Conservation (phyloP, 495 filamentous ascomycete species). For the Penicillium riverlandense region DNA sequence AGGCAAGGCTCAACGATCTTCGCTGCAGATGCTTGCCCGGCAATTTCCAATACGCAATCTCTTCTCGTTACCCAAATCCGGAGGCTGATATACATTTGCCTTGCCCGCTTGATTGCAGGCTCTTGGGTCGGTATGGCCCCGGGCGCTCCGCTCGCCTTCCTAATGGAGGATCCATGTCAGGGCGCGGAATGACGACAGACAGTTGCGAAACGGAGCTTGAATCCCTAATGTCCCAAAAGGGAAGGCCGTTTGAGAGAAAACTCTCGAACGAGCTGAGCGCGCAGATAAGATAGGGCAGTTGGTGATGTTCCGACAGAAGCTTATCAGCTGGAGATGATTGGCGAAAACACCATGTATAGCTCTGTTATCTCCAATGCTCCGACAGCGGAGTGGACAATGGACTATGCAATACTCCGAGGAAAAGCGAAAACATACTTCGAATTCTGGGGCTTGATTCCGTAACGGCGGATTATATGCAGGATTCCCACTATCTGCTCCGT, state of each 20-base stretch:
- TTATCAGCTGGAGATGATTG: conserved; percentile 8
- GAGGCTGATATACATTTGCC: not conserved
- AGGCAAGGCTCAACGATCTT: too few species aligned
- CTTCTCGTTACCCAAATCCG: not conserved
- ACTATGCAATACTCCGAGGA: too few species aligned
- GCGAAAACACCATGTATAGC: not conserved
- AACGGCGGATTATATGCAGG: too few species aligned
- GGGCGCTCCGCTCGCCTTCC: conserved; percentile 9
- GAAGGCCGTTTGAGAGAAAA: conserved; percentile 19
- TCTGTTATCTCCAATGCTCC: too few species aligned
- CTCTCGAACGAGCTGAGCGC: not conserved
- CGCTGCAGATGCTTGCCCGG: too few species aligned
- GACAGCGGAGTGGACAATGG: not conserved
- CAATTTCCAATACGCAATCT: not conserved
- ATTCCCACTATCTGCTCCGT: too few species aligned
- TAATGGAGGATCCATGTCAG: conserved; percentile 1
- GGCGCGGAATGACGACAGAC: not conserved
- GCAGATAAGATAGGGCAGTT: not conserved
- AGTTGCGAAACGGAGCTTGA: too few species aligned
- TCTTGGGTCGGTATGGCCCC: too few species aligned
- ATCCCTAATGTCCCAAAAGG: conserved; percentile 10
- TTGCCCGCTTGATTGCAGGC: too few species aligned
- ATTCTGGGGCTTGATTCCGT: too few species aligned
- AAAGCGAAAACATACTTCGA: too few species aligned
- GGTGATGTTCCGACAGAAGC: not conserved